Evolutionary conservation across 2,329 filamentous ascomycete species (phyloP).

Genomic region (Leptographium galeiforme): DNA sequence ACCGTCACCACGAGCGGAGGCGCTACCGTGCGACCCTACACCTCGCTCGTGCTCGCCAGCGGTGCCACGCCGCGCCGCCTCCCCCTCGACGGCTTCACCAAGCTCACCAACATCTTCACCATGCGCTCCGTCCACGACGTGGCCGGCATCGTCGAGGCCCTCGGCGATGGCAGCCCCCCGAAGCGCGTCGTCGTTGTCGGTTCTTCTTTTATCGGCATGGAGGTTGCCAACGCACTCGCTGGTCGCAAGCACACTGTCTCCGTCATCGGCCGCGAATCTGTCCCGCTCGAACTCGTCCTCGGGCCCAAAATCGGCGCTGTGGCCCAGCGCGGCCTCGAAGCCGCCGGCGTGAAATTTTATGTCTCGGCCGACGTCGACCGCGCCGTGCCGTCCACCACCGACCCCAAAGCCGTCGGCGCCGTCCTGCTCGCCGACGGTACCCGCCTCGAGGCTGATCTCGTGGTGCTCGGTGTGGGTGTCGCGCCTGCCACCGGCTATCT

Average conservation of each 20-base stretch:
- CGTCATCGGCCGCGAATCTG: slow-evolving; percentile 77
- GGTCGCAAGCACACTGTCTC: slow-evolving; percentile 66
- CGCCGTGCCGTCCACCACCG: slow-evolving; percentile 55
- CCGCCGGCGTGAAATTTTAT: slow-evolving; percentile 79
- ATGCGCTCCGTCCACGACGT: slow-evolving; percentile 67
- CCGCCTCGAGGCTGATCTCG: slow-evolving; percentile 69
- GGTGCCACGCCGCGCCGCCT: slow-evolving; percentile 66
- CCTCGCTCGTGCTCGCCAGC: slow-evolving; percentile 80
- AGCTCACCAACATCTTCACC: slow-evolving; percentile 75
- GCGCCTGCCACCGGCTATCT: slow-evolving; percentile 75
- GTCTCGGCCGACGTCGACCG: slow-evolving; percentile 72
- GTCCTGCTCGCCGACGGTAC: slow-evolving; percentile 80
- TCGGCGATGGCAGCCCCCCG: slow-evolving; percentile 45
- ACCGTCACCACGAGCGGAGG: slow-evolving; percentile 65
- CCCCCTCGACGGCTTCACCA: slow-evolving; percentile 74
- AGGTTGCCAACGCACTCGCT: slow-evolving; percentile 72
- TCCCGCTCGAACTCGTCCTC: slow-evolving; percentile 75
- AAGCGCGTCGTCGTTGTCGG: slow-evolving; percentile 92
- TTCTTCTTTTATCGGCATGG: slow-evolving; percentile 95
- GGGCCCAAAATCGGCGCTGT: slow-evolving; percentile 69
- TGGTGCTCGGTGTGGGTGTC: slow-evolving; percentile 85
- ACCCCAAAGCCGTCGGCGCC: slow-evolving; percentile 61
- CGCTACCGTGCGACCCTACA: slow-evolving; percentile 49
- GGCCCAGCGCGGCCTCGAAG: slow-evolving; percentile 67
- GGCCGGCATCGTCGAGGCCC: slow-evolving; percentile 62